Conservation (phyloP, 257 asterid genomes). For the Fraxinus cuspidata region DNA sequence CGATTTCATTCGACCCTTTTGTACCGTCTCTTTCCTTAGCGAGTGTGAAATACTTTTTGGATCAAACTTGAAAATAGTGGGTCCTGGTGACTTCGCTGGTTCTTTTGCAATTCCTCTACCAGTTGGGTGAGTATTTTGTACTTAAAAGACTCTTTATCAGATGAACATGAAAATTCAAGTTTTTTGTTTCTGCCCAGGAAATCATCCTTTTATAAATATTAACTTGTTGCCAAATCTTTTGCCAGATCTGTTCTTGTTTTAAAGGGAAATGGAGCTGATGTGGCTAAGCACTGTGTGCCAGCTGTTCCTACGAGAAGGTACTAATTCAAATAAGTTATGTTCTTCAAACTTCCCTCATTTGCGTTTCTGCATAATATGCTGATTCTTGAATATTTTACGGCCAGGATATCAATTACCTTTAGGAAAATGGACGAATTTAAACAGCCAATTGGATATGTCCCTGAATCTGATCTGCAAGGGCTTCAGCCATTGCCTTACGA, state of each 20-base stretch:
- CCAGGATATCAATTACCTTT: constrained; percentile 90
- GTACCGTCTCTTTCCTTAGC: constrained; percentile 77
- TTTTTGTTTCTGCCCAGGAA: background rate
- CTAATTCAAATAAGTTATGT: background rate
- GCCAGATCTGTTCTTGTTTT: constrained; percentile 78
- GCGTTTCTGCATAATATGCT: background rate
- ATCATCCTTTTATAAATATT: background rate
- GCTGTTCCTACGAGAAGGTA: constrained; percentile 79
- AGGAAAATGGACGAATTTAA: constrained; percentile 81
- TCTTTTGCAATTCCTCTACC: constrained; percentile 62
- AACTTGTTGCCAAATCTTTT: background rate
- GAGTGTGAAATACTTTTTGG: constrained; percentile 82
- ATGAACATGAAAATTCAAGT: background rate
- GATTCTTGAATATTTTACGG: constrained; percentile 11
- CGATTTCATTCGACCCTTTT: constrained; percentile 82
- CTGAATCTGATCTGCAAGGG: constrained; percentile 79
- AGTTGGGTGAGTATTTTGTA: constrained; percentile 57
- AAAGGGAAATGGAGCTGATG: constrained; percentile 83
- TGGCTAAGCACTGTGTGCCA: constrained; percentile 84
- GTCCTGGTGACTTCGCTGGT: constrained; percentile 84
- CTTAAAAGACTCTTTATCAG: background rate
- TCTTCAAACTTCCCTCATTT: background rate
- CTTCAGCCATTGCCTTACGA: constrained; percentile 63
- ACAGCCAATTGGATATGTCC: constrained; percentile 59
- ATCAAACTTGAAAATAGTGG: constrained; percentile 52